Evolutionary conservation across 495 filamentous ascomycete species (phyloP), one percentile per base, ranked within the genome.

Genomic region (Hypomontagnella submonticulosa): DNA sequence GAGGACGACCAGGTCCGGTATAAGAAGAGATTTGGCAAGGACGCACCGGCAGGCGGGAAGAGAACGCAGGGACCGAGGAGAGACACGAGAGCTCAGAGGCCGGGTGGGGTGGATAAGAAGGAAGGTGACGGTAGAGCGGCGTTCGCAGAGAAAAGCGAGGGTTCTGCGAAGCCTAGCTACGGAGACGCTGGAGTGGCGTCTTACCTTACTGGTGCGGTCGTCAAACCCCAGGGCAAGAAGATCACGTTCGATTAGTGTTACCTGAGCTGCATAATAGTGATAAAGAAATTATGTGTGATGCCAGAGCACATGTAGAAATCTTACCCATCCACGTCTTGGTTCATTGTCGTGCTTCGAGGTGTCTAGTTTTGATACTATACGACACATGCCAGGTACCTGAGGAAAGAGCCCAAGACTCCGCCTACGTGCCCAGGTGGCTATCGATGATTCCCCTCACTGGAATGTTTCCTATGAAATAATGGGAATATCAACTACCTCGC

Each of bases 21-120:
- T 75, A 91, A 92, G 78, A 98, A 97, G 80, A 87, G 95, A 8
- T 98, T 90, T 76, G 90, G 92, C 44, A 92, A 91, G 75, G 89
- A 88, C 27, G 72, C 66, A 4, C 57, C 61, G 23, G 79, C 62
- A 76, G 79, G 63, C 71, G 55, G 40, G 30, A 38, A 56, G 23
- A 60, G 56, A 32, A 13, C 52, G 23, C 57, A 41, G 36, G 53
- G 61, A 34, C 57, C 59, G 54, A 61, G 37, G 34, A 58, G 52
- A 60, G 69, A 53, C 16, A 5, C 12, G 7, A 43, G 15, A 15
- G 13, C 7, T 13, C 40, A 43, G 53, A 41, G 11, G 51, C 48
- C 51, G 30, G 10, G 53, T 13, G 50, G 47, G 44, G 41, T 19
- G 20, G 48, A 41, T 41, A 51, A 40, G 13, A 54, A 40, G 13